phyloP scores from a whole-genome alignment of 306 rosid species.

The Rosa persica region DNA sequence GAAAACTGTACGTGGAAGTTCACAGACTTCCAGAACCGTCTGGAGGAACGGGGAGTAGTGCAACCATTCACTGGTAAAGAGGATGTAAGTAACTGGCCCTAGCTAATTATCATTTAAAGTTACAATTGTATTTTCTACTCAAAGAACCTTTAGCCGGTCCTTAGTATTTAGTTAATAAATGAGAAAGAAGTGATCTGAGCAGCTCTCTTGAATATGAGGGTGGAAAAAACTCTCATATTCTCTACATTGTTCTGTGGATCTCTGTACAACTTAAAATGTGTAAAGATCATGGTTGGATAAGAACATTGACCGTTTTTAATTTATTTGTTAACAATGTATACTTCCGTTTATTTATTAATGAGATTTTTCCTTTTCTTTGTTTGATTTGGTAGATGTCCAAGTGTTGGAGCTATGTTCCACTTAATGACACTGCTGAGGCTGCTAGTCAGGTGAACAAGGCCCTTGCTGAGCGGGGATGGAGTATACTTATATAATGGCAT shows the following conservation, averaged over 20 bases:
- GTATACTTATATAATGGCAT: constrained; percentile 31
- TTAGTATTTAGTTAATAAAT: not conserved
- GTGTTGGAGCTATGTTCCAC: constrained; percentile 83
- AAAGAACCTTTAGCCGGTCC: not conserved
- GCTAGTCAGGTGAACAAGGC: constrained; percentile 53
- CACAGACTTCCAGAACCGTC: constrained; percentile 72
- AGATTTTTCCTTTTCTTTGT: not conserved
- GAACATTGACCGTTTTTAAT: not conserved
- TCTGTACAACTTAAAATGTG: not conserved
- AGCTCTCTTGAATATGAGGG: not conserved
- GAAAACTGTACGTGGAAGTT: constrained; percentile 87
- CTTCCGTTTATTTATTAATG: not conserved
- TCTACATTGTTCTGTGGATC: not conserved
- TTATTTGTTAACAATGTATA: not conserved
- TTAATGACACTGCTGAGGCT: constrained; percentile 77
- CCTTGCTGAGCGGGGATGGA: constrained; percentile 84
- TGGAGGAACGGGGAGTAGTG: constrained; percentile 65
- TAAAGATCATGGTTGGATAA: not conserved
- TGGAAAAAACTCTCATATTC: not conserved
- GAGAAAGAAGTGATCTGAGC: constrained; percentile 5
- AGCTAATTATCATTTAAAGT: not conserved
- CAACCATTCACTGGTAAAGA: constrained; percentile 74
- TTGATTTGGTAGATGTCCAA: constrained; percentile 45
- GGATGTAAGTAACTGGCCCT: constrained; percentile 52
- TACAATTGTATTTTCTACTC: not conserved